A percentile compares a stretch with the other conserved stretches of the same genome.
Evolutionary conservation across 2,329 filamentous ascomycete species (phyloP).

Genomic region (Ophiostoma ips): DNA sequence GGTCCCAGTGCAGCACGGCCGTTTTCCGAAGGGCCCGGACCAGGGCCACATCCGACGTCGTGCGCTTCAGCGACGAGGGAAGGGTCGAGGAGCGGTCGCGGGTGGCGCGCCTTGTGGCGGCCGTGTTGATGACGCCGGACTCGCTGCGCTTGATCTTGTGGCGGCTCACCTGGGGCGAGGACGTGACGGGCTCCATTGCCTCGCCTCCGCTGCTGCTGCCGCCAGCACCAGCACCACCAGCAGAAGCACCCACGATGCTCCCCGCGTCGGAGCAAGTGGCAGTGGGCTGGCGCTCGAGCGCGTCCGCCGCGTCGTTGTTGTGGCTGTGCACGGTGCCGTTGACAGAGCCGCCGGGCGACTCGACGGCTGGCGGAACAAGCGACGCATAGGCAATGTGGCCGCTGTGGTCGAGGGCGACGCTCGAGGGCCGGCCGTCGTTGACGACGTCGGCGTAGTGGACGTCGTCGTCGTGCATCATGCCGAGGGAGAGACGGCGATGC

Average conservation of each 20-base stretch:
- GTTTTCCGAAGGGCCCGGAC: slow-evolving; percentile 19
- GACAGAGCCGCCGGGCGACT: slow-evolving; percentile 8
- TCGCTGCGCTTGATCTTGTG: neutral
- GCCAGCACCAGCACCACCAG: no score
- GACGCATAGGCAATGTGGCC: slow-evolving; percentile 22
- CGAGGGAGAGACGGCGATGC: neutral
- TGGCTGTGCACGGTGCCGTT: neutral
- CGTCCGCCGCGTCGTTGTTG: neutral
- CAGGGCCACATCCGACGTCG: slow-evolving; percentile 18
- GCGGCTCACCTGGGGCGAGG: no score
- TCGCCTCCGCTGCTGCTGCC: no score
- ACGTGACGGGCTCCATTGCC: no score
- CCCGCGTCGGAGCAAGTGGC: neutral
- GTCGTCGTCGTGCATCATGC: slow-evolving; percentile 2
- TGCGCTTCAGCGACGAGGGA: slow-evolving; percentile 11
- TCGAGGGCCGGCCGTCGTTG: slow-evolving; percentile 17
- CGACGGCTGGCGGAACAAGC: slow-evolving; percentile 19
- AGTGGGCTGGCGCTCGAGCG: neutral
- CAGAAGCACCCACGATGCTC: no score
- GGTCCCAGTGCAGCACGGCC: slow-evolving; percentile 7
- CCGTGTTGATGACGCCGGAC: slow-evolving; percentile 13
- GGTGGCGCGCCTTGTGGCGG: neutral
- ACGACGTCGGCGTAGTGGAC: slow-evolving; percentile 18
- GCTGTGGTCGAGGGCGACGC: slow-evolving; percentile 20
- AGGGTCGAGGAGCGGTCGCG: slow-evolving; percentile 11